Conservation (phyloP, 495 filamentous ascomycete species). For the Poronia punctata region DNA sequence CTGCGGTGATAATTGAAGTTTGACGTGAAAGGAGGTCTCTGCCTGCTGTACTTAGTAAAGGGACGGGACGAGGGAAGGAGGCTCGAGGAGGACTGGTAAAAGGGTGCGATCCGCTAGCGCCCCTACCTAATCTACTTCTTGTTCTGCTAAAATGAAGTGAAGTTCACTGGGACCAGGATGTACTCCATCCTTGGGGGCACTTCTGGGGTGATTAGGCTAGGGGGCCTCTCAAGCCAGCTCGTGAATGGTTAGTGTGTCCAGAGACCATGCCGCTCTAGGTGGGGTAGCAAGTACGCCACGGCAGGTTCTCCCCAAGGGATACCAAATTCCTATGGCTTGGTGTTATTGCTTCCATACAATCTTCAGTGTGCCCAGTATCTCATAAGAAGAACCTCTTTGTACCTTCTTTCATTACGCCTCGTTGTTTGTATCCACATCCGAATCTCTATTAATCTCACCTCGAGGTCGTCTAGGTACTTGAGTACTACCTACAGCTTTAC, state of each 20-base stretch:
- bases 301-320: not conserved
- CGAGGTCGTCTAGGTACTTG: no score
- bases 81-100: conserved; percentile 13
- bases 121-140: conserved; percentile 9
- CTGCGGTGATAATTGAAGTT: conserved; percentile 3
- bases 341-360: no score
- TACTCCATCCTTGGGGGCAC: conserved; percentile 9
- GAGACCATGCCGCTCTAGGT: conserved; percentile 1
- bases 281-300: conserved; percentile 4
- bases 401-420: no score
- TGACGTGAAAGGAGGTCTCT: conserved; percentile 15
- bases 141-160: conserved; percentile 10
- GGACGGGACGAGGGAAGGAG: conserved; percentile 13
- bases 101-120: conserved; percentile 11
- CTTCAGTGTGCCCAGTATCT: no score
- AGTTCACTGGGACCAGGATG: conserved; percentile 3
- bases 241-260: not conserved
- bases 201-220: not conserved
- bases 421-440: no score
- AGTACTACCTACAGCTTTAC: no score
- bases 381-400: no score
- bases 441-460: no score
- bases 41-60: conserved; percentile 12
- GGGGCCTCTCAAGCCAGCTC: not conserved
- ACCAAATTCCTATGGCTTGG: no score